These are phyloP conservation scores for Pythium dissotocum DNA, from an alignment of 352 stramenopile genomes.

Conservation along the genomic window DNA sequence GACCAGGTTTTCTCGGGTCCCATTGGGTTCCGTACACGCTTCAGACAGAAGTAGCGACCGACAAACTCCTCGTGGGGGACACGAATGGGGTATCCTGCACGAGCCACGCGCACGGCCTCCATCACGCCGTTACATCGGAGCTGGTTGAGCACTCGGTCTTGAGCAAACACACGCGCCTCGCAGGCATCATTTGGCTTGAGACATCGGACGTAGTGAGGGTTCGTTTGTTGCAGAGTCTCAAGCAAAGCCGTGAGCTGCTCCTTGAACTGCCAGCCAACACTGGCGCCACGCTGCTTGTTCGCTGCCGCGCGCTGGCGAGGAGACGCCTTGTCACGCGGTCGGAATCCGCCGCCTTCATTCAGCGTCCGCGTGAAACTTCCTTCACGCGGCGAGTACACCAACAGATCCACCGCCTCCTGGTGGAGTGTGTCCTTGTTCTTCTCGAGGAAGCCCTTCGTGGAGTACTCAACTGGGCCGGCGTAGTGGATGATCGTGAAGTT, in stretches of 20 bases:
- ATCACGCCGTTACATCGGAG: constrained; percentile 87
- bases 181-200: constrained; percentile 89
- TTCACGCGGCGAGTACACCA: constrained; percentile 68
- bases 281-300: constrained; percentile 73
- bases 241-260: constrained; percentile 74
- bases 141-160: constrained; percentile 77
- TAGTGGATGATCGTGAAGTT: constrained; percentile 85
- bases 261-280: constrained; percentile 88
- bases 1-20: constrained; percentile 32
- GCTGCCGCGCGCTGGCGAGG: constrained; percentile 50
- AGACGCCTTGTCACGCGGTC: constrained; percentile 51
- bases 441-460: constrained; percentile 68
- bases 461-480: constrained; percentile 81
- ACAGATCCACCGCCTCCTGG: constrained; percentile 79
- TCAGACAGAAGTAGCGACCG: constrained; percentile 74
- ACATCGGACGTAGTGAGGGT: constrained; percentile 88
- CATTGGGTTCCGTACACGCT: constrained; percentile 47
- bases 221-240: constrained; percentile 69
- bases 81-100: constrained; percentile 82
- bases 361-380: constrained; percentile 74
- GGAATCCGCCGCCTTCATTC: constrained; percentile 63
- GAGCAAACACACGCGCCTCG: constrained; percentile 55
- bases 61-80: constrained; percentile 77
- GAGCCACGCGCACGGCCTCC: constrained; percentile 84
- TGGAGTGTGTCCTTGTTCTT: constrained; percentile 89